Percentiles rank a stretch among this genome's conserved stretches.
Conservation (phyloP, 352 stramenopile species). For the Lagenidium giganteum region DNA sequence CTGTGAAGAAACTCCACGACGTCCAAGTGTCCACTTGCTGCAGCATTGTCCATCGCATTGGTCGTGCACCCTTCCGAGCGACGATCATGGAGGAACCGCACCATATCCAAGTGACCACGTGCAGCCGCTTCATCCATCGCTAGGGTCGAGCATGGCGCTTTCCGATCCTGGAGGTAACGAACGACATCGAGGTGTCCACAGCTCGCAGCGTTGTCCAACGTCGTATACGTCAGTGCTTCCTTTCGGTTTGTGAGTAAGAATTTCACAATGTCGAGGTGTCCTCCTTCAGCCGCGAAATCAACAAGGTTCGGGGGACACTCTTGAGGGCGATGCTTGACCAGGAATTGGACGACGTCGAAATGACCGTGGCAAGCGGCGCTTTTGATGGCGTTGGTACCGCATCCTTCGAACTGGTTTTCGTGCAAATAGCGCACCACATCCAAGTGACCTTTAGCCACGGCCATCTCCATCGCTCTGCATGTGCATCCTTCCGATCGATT, state of each 20-base stretch:
- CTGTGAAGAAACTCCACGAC: conserved; percentile 46
- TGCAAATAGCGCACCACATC: conserved; percentile 49
- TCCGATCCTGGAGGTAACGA: conserved; percentile 27
- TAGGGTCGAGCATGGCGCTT: conserved; percentile 19
- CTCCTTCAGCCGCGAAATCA: too few relatives aligned
- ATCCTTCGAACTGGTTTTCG: conserved; percentile 38
- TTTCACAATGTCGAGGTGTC: conserved; percentile 25
- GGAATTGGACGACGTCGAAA: too few relatives aligned
- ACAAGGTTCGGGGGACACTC: too few relatives aligned
- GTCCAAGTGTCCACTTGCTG: conserved; percentile 31
- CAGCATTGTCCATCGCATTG: conserved; percentile 52
- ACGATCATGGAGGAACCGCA: conserved; percentile 27
- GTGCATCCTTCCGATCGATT: conserved; percentile 29
- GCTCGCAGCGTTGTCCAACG: conserved; percentile 22
- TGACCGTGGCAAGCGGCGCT: too few relatives aligned
- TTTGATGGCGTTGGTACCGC: conserved; percentile 38
- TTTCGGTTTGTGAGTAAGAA: conserved; percentile 25
- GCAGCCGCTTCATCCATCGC: conserved; percentile 27
- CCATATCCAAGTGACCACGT: conserved; percentile 22
- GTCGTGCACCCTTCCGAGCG: conserved; percentile 36
- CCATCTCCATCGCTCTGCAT: conserved; percentile 53
- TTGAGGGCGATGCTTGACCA: too few relatives aligned
- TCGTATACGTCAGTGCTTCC: conserved; percentile 17
- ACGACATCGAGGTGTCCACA: conserved; percentile 24
- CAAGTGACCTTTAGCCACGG: conserved; percentile 31